Conservation (phyloP, 371 early-diverging fungal genomes). For the Mortierella sp. region DNA sequence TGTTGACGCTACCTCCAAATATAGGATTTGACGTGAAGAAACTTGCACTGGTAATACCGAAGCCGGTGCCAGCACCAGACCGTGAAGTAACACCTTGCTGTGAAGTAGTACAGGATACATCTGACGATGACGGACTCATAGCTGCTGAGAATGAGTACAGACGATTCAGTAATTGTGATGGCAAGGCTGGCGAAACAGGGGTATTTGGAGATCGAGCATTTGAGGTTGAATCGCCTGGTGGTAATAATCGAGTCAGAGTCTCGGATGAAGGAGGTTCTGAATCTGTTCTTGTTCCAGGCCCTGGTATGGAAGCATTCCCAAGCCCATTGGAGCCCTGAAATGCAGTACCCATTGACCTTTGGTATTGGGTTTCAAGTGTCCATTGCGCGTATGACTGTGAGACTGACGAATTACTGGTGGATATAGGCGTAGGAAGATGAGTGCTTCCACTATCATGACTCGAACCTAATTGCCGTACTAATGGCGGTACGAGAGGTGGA, state of each 20-base stretch:
- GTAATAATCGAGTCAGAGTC: background rate
- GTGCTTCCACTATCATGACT: conserved; percentile 9
- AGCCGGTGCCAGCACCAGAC: background rate
- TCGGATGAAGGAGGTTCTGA: background rate
- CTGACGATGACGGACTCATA: conserved; percentile 2
- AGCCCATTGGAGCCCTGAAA: background rate
- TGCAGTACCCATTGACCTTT: background rate
- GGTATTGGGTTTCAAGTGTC: conserved; percentile 12
- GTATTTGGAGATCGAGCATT: background rate
- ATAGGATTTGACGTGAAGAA: background rate
- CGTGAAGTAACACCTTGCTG: background rate
- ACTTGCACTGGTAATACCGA: background rate
- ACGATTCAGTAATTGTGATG: conserved; percentile 31
- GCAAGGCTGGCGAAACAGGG: conserved; percentile 16
- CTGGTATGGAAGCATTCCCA: background rate
- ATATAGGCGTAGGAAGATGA: conserved; percentile 27
- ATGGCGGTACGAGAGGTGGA: conserved; percentile 33
- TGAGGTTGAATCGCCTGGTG: background rate
- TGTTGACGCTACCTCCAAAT: background rate
- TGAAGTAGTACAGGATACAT: background rate
- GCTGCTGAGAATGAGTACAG: conserved; percentile 29
- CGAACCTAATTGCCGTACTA: conserved; percentile 31
- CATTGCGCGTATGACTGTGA: conserved; percentile 18
- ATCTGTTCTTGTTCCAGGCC: background rate
- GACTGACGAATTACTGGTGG: conserved; percentile 21